A percentile compares a stretch with the other conserved stretches of the same genome.
Conservation (phyloP, 148 eudicot species). For the Pharnaceum exiguum region DNA sequence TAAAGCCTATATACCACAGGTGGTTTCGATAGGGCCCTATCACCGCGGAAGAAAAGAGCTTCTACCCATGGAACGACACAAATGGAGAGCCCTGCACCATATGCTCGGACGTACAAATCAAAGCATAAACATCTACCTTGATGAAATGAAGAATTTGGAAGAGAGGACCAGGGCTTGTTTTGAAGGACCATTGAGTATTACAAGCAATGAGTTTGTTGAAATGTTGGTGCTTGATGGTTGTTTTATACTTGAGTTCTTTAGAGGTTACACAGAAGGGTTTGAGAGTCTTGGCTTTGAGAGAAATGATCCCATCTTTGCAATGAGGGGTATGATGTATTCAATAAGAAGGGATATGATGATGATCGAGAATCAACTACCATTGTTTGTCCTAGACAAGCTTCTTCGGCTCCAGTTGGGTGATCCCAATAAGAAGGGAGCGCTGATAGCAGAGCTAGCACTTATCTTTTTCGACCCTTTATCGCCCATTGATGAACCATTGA, state of each 20-base stretch:
- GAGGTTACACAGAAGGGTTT: conserved; percentile 68
- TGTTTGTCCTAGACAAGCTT: conserved; percentile 65
- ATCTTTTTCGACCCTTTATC: conserved; percentile 77
- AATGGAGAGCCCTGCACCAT: conserved; percentile 69
- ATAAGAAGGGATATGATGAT: conserved; percentile 86
- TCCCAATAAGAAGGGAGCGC: conserved; percentile 41
- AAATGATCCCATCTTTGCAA: conserved; percentile 78
- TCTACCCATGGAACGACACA: conserved; percentile 67
- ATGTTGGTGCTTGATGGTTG: conserved; percentile 88
- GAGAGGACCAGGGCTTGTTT: conserved; percentile 61
- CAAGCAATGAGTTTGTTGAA: conserved; percentile 62
- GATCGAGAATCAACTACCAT: conserved; percentile 88
- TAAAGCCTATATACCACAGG: conserved; percentile 66
- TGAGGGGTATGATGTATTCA: conserved; percentile 83
- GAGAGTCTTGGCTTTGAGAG: conserved; percentile 60
- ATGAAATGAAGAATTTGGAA: conserved; percentile 55
- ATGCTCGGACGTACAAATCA: conserved; percentile 52
- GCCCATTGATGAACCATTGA: conserved; percentile 83
- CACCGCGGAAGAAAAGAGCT: conserved; percentile 54
- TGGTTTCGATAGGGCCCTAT: conserved; percentile 78
- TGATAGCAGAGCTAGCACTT: conserved; percentile 60
- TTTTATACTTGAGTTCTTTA: conserved; percentile 75
- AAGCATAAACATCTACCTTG: conserved; percentile 40
- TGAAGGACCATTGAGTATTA: conserved; percentile 44
- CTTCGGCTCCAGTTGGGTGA: conserved; percentile 46